Evolutionary conservation across 495 filamentous ascomycete genomes (phyloP).

Genomic region (Penicillium manginii): DNA sequence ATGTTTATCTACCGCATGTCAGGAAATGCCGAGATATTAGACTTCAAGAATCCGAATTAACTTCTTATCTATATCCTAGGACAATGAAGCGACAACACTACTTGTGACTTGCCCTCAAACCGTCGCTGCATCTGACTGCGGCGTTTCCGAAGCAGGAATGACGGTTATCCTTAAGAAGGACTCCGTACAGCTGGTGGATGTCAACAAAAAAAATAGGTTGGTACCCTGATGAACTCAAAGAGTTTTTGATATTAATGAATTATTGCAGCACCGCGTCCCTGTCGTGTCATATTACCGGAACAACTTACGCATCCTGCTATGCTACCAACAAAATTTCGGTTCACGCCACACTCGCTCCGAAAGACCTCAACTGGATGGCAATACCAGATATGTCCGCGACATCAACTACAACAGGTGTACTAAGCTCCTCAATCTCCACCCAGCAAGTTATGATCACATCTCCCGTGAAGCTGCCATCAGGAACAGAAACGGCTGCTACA

Average conservation of each 20-base stretch:
- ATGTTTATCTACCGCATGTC: neutral
- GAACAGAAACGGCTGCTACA: neutral
- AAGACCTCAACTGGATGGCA: constrained; percentile 7
- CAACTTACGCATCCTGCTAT: neutral
- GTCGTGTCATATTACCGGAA: neutral
- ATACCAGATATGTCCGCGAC: neutral
- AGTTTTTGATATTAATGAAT: neutral
- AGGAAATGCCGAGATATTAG: no score
- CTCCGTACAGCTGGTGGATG: neutral
- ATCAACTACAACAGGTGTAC: neutral
- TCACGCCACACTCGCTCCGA: neutral
- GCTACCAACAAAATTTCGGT: neutral
- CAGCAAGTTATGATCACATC: neutral
- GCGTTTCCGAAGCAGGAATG: neutral
- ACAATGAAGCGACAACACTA: neutral
- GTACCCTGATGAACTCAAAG: neutral
- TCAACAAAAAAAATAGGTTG: neutral
- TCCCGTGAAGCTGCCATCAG: neutral
- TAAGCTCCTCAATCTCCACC: neutral
- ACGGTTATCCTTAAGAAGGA: neutral
- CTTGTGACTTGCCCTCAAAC: neutral
- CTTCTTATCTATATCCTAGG: neutral
- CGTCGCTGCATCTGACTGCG: neutral
- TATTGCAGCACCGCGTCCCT: constrained; percentile 5
- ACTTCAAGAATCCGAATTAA: neutral